These are phyloP conservation scores for Parachlorella kessleri DNA, from an alignment of 139 green algal species.

Conservation along the genomic window DNA sequence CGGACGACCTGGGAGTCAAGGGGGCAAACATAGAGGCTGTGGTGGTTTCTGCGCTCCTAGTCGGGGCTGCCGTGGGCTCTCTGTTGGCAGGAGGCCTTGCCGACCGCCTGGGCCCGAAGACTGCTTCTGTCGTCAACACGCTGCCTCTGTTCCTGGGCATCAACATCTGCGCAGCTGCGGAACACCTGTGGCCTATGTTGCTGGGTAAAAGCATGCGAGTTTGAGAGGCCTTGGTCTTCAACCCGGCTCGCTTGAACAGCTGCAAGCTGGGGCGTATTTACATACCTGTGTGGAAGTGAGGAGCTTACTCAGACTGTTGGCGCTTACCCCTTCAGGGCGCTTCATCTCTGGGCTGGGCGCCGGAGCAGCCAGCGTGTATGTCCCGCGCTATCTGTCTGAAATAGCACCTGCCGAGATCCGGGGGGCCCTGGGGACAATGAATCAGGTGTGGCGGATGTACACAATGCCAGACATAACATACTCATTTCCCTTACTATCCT, in stretches of 20 bases:
- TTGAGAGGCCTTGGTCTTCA: no score
- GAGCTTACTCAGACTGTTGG: no score
- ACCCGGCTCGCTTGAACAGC: no score
- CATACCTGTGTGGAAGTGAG: no score
- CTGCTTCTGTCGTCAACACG: slow-evolving; percentile 41
- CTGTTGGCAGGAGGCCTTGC: slow-evolving; percentile 49
- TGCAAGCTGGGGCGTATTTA: no score
- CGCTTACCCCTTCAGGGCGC: no score
- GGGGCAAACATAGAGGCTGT: slow-evolving; percentile 14
- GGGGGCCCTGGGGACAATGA: slow-evolving; percentile 60
- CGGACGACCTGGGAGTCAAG: slow-evolving; percentile 26
- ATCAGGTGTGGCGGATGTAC: no score
- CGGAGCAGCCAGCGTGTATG: slow-evolving; percentile 55
- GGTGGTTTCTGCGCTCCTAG: slow-evolving; percentile 48
- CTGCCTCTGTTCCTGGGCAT: slow-evolving; percentile 39
- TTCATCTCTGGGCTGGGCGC: slow-evolving; percentile 55
- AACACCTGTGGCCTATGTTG: slow-evolving; percentile 24
- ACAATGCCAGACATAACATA: no score
- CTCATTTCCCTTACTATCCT: not conserved
- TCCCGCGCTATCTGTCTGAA: slow-evolving; percentile 74
- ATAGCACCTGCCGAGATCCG: slow-evolving; percentile 58
- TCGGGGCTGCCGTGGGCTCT: slow-evolving; percentile 44
- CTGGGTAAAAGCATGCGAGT: no score
- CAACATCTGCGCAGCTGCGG: slow-evolving; percentile 20
- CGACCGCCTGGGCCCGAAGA: slow-evolving; percentile 49